phyloP scores from a whole-genome alignment of 352 stramenopile species.

The Globisporangium ultimum region DNA sequence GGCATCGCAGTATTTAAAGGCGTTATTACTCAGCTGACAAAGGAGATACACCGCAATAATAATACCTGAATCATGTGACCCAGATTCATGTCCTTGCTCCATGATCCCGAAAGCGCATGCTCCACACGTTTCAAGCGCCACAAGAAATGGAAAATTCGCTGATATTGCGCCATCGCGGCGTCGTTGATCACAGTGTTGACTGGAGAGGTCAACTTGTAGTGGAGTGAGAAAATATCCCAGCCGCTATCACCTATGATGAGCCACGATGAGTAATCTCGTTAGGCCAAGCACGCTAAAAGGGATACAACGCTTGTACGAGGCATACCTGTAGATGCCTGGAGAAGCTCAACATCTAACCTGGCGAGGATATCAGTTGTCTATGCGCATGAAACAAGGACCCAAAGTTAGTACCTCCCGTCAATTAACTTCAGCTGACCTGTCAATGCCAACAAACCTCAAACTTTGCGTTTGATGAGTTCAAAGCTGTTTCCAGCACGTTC shows the following conservation, averaged over 20 bases:
- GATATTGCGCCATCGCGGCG: conserved; percentile 80
- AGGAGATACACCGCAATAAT: neutral
- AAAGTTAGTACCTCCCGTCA: neutral
- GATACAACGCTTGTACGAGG: too few species aligned
- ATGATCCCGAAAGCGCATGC: conserved; percentile 94
- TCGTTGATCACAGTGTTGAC: conserved; percentile 90
- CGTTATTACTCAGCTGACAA: neutral
- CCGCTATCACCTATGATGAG: conserved; percentile 65
- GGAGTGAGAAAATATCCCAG: conserved; percentile 94
- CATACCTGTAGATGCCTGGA: conserved; percentile 68
- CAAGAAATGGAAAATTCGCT: conserved; percentile 89
- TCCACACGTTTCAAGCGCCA: conserved; percentile 90
- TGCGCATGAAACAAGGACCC: neutral
- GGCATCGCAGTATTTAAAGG: conserved; percentile 5
- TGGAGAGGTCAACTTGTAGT: conserved; percentile 87
- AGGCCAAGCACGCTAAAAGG: neutral
- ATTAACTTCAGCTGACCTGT: neutral
- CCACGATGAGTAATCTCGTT: neutral
- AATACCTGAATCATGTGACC: conserved; percentile 90
- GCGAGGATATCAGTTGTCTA: conserved; percentile 90
- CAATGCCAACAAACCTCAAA: conserved; percentile 67
- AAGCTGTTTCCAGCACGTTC: conserved; percentile 91
- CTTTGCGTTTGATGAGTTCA: conserved; percentile 95
- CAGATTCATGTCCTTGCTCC: conserved; percentile 95
- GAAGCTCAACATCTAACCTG: conserved; percentile 90